Base-by-base conservation (phyloP, 2,329 filamentous ascomycete genomes). In the Alternaria arbusti region DNA sequence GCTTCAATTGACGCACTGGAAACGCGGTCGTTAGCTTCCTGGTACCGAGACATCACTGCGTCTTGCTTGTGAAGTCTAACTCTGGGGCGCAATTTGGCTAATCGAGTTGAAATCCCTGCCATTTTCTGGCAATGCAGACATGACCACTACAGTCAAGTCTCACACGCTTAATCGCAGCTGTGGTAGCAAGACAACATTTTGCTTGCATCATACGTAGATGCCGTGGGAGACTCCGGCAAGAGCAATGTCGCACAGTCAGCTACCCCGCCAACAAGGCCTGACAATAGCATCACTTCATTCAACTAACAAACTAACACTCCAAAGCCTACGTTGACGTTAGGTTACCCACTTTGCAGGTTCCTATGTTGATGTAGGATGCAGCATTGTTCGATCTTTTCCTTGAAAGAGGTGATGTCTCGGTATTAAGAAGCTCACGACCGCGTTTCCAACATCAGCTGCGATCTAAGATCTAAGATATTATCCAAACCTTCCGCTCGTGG, bases 151-250 rank as follows among this genome's bases (percentile, higher is more conserved):
- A 51, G 60, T 58, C 69, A 63, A 65, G 62, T 56, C 60, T 63
- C 61, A 49, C 50, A 51, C 67, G 63, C 65, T 71, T 68, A 15
- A 61, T 68, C 66, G 63, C 56, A 61, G 61, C 59, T 64, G 71
- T 70, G 43, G 51, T 65, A 72, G 70, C 67, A 64, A 60, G 63
- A 60, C 62, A 66, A 68, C 61, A 65, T 25, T 61, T 63, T 54
- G 45, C 51, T 57, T 61, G 55, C 55, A 49, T 44, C 56, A 26
- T 26, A 10, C 26, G 26, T 47, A n/a, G 23, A 49, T 9, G 23
- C 9, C 26, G 45, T 26, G 15, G 13, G 23, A 49, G 45, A 23
- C 5, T 15, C 45, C 23, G 23, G 45, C 45, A 47, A 22, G 26
- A 49, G 11, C 23, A 49, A 49, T 25, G 23, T 26, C 15, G 9